Evolutionary conservation across 148 eudicot species (phyloP), one percentile per base, ranked within the genome.

Genomic region (Talinum fruticosum): DNA sequence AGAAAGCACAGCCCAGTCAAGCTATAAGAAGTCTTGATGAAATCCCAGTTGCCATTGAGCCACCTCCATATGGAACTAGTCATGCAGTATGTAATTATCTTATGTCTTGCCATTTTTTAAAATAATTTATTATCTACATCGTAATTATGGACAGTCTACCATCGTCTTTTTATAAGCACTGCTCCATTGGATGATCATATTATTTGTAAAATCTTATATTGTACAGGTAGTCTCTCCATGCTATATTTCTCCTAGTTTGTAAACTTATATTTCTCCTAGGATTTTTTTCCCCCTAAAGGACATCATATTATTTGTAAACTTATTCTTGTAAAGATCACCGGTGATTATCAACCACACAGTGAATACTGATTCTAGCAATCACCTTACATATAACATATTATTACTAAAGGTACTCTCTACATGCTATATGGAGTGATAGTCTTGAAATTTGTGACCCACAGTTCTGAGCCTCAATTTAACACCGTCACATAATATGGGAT

Each of bases 61-160:
- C 96, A 41, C 97, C 88, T 85, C 87, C 92, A 38, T 96, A 74
- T 84, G 97, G 93, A 81, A 96, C 99, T 75, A 82, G 78, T 87
- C 76, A 85, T 80, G 97, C 89, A 79, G 99, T 96, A 87, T 84
- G 96, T 75, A 74, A 69, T 29, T 73, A 41, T 29, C 71, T 68
- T 57, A n/a, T 64, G 53, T 38, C 64, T 35, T 72, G 26, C 30
- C 77, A 32, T 57, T 45, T 38, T 47, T 74, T 33, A 6, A 41
- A 45, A 10, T 37, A 28, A 24, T 18, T 36, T 12, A 35, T 12
- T 2, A 36, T 29, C 54, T 49, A 5, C 47, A 35, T 14, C 30
- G 21, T 45, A 21, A n/a, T 44, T 45, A 19, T 45, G 29, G 34
- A 29, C 59, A 41, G 28, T 12, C 26, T 41, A 30, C 8, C 3